phyloP scores from a whole-genome alignment of 1,139 yeast species.

The Lodderomyces jiufengensis region DNA sequence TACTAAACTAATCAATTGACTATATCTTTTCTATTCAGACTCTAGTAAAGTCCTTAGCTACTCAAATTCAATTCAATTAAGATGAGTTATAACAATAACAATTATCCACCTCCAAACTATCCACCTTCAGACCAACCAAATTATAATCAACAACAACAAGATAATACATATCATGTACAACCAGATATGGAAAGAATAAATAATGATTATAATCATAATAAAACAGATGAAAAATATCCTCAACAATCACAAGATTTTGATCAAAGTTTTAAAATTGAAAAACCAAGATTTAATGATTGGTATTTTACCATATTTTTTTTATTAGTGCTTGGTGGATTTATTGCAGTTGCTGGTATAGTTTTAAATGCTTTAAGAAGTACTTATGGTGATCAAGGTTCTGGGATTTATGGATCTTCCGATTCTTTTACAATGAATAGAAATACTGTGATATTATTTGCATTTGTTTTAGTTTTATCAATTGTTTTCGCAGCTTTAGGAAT shows the following conservation, averaged over 20 bases:
- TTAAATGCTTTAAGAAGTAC: slow-evolving; percentile 59
- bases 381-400: slow-evolving; percentile 56
- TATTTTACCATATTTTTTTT: slow-evolving; percentile 65
- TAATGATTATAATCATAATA: slow-evolving; percentile 6
- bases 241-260: slow-evolving; percentile 45
- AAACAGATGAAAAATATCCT: slow-evolving; percentile 33
- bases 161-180: slow-evolving; percentile 12
- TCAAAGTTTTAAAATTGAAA: slow-evolving; percentile 61
- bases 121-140: slow-evolving; percentile 9
- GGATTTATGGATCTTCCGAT: slow-evolving; percentile 55
- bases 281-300: slow-evolving; percentile 70
- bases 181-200: slow-evolving; percentile 29
- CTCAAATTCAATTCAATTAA: not conserved
- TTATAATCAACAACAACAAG: slow-evolving; percentile 7
- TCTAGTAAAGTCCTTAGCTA: no score
- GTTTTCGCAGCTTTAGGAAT: slow-evolving; percentile 57
- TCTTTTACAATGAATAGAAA: slow-evolving; percentile 67
- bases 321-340: slow-evolving; percentile 61
- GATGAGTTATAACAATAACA: slow-evolving; percentile 3
- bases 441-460: slow-evolving; percentile 67
- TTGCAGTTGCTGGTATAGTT: slow-evolving; percentile 68
- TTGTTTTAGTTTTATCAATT: slow-evolving; percentile 60
- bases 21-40: no score
- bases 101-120: slow-evolving; percentile 7
- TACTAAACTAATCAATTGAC: no score